Conservation (phyloP, 345 rosid species). For the Heritiera fomes region DNA sequence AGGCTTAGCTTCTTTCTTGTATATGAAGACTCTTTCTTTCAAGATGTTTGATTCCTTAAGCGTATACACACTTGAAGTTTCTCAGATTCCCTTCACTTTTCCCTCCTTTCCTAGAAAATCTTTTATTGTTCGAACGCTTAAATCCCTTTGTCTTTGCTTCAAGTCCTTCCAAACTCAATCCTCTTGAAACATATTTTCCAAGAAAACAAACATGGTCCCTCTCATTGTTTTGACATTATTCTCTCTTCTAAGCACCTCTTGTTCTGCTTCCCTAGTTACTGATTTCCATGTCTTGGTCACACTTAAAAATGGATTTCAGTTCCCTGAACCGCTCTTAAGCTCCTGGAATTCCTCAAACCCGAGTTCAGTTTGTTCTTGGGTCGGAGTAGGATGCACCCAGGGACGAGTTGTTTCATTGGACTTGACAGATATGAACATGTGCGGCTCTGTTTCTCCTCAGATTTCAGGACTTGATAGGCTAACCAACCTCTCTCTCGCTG, state of each 20-base stretch:
- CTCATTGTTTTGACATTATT: constrained; percentile 46
- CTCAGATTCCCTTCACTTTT: constrained; percentile 56
- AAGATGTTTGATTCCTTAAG: constrained; percentile 52
- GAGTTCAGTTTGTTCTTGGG: constrained; percentile 64
- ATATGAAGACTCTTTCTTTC: constrained; percentile 45
- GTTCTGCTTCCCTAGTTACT: constrained; percentile 38
- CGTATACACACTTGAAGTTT: constrained; percentile 43
- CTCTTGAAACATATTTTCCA: constrained; percentile 27
- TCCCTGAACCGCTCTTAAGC: constrained; percentile 45
- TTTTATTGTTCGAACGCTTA: constrained; percentile 29
- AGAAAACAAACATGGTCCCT: constrained; percentile 44
- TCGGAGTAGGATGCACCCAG: constrained; percentile 45
- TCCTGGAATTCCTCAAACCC: constrained; percentile 55
- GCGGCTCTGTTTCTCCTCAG: constrained; percentile 49
- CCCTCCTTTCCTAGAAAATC: constrained; percentile 38
- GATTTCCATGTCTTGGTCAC: constrained; percentile 49
- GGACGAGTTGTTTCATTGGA: constrained; percentile 56
- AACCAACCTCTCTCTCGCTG: constrained; percentile 55
- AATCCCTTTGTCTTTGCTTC: constrained; percentile 40
- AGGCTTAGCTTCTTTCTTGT: constrained; percentile 57
- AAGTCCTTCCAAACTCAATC: constrained; percentile 39
- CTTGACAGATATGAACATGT: constrained; percentile 52
- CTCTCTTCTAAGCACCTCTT: constrained; percentile 34
- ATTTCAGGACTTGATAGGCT: constrained; percentile 47
- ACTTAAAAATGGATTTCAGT: constrained; percentile 53